A percentile compares a stretch with the other conserved stretches of the same genome.
phyloP scores from a whole-genome alignment of 2,329 filamentous ascomycete genomes.

The Fusarium nelsonii region DNA sequence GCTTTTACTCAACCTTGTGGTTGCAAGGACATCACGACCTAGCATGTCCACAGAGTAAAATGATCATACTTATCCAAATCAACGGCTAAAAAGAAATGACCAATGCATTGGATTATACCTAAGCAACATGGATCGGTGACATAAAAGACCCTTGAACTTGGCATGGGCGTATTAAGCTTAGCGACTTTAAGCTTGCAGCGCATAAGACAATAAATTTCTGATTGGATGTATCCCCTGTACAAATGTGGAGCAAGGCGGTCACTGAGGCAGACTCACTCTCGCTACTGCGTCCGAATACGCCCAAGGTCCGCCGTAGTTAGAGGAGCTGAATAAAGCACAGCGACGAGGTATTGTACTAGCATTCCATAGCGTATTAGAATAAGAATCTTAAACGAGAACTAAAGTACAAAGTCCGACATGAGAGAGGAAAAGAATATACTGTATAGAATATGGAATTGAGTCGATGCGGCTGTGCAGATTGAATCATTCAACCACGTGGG shows the following conservation, averaged over 20 bases:
- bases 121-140: constrained; percentile 11
- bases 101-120: neutral
- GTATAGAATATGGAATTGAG: neutral
- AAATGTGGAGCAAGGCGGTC: constrained; percentile 20
- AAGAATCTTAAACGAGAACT: neutral
- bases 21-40: neutral
- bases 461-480: neutral
- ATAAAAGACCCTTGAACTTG: constrained; percentile 23
- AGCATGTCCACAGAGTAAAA: neutral
- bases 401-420: neutral
- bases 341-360: neutral
- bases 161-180: constrained; percentile 37
- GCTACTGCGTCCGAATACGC: constrained; percentile 6
- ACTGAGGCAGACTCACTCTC: constrained; percentile 31
- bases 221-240: constrained; percentile 10
- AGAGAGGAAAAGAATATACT: too few relatives aligned
- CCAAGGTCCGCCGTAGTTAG: neutral
- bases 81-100: neutral
- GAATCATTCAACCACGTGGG: neutral
- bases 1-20: constrained; percentile 3
- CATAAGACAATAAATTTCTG: neutral
- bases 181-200: constrained; percentile 31
- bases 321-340: neutral
- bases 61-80: neutral
- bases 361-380: neutral